Percentiles rank a stretch among this genome's conserved stretches.
Evolutionary conservation across 768 basidiomycete genomes (phyloP).

Genomic region (Termitomyces sp.): DNA sequence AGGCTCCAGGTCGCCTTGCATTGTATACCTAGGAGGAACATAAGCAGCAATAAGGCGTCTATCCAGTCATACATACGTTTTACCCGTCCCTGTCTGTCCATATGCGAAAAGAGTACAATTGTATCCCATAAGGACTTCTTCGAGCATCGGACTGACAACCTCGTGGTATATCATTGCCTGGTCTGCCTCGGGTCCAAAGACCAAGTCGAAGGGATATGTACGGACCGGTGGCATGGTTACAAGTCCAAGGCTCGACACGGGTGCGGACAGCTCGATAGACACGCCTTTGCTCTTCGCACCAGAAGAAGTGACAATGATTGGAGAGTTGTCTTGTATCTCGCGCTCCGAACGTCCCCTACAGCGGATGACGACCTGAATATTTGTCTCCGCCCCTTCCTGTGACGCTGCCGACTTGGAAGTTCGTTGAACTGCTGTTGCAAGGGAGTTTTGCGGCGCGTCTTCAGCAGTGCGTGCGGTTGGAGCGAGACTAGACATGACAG

Average conservation of each 20-base stretch:
- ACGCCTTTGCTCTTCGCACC: slow-evolving; percentile 75
- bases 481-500: slow-evolving; percentile 39
- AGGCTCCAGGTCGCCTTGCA: slow-evolving; percentile 90
- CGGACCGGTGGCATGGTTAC: slow-evolving; percentile 70
- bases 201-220: slow-evolving; percentile 92
- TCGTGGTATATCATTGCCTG: slow-evolving; percentile 92
- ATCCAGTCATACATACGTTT: slow-evolving; percentile 64
- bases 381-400: slow-evolving; percentile 58
- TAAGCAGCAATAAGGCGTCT: slow-evolving; percentile 1
- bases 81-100: slow-evolving; percentile 97
- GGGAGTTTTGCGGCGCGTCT: slow-evolving; percentile 10
- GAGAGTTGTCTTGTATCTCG: slow-evolving; percentile 82
- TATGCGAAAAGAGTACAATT: slow-evolving; percentile 98
- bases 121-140: slow-evolving; percentile 92
- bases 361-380: slow-evolving; percentile 92
- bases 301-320: slow-evolving; percentile 76
- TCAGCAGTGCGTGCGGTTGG: slow-evolving; percentile 27
- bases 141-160: slow-evolving; percentile 88
- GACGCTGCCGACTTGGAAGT: slow-evolving; percentile 14
- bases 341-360: slow-evolving; percentile 82
- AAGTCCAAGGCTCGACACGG: slow-evolving; percentile 66
- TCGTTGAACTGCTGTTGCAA: slow-evolving; percentile 9
- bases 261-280: slow-evolving; percentile 73
- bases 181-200: slow-evolving; percentile 96
- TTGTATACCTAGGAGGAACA: slow-evolving; percentile 63